These are phyloP conservation scores for Boletellus dicymbophilus DNA, from an alignment of 1,284 basidiomycete genomes.

Conservation along the genomic window DNA sequence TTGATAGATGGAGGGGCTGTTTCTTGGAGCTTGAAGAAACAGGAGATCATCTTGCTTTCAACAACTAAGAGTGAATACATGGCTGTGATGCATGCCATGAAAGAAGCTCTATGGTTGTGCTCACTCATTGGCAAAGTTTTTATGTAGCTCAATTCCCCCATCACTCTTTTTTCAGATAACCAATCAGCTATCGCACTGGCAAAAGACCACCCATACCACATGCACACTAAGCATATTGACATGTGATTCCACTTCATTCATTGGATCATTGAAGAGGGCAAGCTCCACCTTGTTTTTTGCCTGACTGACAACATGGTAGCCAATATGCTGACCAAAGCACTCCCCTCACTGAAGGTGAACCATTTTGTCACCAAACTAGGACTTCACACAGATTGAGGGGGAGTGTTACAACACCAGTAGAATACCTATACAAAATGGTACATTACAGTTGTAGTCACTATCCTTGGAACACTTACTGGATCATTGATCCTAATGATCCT, in stretches of 20 bases:
- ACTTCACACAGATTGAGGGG: too few species aligned
- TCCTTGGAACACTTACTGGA: too few species aligned
- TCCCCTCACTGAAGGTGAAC: too few species aligned
- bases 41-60: not conserved
- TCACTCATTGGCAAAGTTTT: not conserved
- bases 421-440: too few species aligned
- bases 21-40: not conserved
- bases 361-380: too few species aligned
- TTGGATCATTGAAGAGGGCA: not conserved
- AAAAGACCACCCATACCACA: not conserved
- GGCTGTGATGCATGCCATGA: not conserved
- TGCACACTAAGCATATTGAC: constrained; percentile 29
- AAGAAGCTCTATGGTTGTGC: not conserved
- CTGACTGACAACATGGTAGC: not conserved
- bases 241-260: constrained; percentile 32
- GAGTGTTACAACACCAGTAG: too few species aligned
- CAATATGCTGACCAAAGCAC: not conserved
- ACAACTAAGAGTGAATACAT: not conserved
- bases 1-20: not conserved
- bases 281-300: not conserved
- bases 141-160: not conserved
- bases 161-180: not conserved
- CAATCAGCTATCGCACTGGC: not conserved
- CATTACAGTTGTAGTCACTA: too few species aligned
- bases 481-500: too few species aligned